Conservation (phyloP, 306 rosid species). For the Psophocarpus tetragonolobus region DNA sequence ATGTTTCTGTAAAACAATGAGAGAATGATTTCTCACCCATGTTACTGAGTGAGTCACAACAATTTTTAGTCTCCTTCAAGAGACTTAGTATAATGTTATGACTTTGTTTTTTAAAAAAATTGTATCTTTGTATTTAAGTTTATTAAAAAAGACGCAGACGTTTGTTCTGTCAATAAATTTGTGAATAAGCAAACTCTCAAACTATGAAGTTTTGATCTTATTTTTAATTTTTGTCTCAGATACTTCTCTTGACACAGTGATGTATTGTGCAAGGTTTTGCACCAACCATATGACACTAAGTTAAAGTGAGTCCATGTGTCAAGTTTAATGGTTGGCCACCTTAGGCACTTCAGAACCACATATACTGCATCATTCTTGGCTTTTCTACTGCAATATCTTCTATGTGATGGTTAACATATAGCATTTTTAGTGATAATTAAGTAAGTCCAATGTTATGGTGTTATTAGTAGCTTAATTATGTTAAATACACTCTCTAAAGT, state of each 20-base stretch:
- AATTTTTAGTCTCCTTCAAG: background rate
- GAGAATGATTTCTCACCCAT: background rate
- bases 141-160: background rate
- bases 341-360: conserved; percentile 31
- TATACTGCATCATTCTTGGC: conserved; percentile 7
- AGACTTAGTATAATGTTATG: background rate
- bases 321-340: conserved; percentile 23
- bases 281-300: background rate
- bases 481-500: background rate
- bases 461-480: background rate
- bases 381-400: no score
- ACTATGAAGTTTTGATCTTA: background rate
- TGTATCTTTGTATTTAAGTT: background rate
- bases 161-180: background rate
- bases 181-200: background rate
- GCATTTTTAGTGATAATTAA: background rate
- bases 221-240: background rate
- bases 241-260: background rate
- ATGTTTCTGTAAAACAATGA: background rate
- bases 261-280: background rate
- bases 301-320: background rate
- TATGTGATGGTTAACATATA: background rate
- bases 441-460: background rate
- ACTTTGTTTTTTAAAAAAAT: background rate
- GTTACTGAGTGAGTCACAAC: background rate